phyloP scores from a whole-genome alignment of 2,329 filamentous ascomycete genomes.

The Penicillium polonicum region DNA sequence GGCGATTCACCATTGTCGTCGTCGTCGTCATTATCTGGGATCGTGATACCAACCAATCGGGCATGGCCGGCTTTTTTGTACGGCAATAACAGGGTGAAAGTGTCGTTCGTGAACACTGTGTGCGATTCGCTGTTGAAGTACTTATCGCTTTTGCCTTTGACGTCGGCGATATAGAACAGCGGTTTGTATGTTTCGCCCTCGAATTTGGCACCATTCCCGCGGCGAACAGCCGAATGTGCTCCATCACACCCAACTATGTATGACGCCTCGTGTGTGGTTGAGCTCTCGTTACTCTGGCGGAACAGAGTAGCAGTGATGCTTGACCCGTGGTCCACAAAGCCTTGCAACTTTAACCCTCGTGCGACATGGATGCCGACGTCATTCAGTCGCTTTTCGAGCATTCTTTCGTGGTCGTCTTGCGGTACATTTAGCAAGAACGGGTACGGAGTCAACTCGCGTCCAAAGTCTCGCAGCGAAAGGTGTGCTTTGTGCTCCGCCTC shows the following conservation, averaged over 20 bases:
- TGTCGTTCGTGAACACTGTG: slow-evolving; percentile 34
- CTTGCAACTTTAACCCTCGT: slow-evolving; percentile 26
- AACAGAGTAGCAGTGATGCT: slow-evolving; percentile 26
- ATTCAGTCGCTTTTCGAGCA: slow-evolving; percentile 30
- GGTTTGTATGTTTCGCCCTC: slow-evolving; percentile 46
- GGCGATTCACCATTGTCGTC: slow-evolving; percentile 13
- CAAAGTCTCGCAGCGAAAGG: slow-evolving; percentile 27
- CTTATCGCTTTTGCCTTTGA: slow-evolving; percentile 29
- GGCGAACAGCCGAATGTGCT: slow-evolving; percentile 51
- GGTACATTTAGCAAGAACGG: slow-evolving; percentile 30
- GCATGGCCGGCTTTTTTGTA: slow-evolving; percentile 25
- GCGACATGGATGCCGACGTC: slow-evolving; percentile 30
- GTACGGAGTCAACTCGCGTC: slow-evolving; percentile 30
- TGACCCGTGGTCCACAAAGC: slow-evolving; percentile 24
- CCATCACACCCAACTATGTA: slow-evolving; percentile 57
- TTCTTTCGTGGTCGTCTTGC: slow-evolving; percentile 31
- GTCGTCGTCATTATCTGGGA: neutral
- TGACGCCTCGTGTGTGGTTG: slow-evolving; percentile 32
- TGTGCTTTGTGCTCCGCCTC: slow-evolving; percentile 22
- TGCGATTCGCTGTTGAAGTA: slow-evolving; percentile 34
- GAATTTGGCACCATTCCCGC: slow-evolving; percentile 40
- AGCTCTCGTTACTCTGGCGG: slow-evolving; percentile 15
- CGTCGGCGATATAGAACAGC: slow-evolving; percentile 48
- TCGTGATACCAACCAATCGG: slow-evolving; percentile 30
- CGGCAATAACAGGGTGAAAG: slow-evolving; percentile 39